Conservation (phyloP, 2,329 filamentous ascomycete species). For the Metarhizium anisopliae region DNA sequence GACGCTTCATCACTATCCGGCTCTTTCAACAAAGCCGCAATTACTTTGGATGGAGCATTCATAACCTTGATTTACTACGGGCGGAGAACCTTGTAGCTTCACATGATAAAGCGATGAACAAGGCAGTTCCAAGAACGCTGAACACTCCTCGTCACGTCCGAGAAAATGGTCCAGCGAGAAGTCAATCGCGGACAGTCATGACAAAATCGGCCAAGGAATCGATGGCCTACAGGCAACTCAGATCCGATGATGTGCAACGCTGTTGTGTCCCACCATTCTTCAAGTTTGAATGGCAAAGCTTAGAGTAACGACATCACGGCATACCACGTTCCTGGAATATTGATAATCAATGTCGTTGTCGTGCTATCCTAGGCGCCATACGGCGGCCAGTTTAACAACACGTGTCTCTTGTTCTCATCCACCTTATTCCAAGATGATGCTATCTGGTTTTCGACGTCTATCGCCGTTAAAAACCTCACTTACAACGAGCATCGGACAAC, state of each 20-base stretch:
- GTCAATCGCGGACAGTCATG: background rate
- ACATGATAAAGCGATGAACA: background rate
- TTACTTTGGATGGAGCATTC: background rate
- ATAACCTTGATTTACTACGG: background rate
- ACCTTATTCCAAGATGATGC: too few species aligned
- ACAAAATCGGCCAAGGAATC: background rate
- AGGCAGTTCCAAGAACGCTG: background rate
- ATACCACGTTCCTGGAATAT: too few species aligned
- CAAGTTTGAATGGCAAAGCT: background rate
- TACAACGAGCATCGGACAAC: too few species aligned
- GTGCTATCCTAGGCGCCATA: too few species aligned
- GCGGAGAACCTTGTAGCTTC: background rate
- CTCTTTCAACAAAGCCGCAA: background rate
- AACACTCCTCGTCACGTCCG: background rate
- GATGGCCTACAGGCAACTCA: background rate
- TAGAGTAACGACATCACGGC: background rate
- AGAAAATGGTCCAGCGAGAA: background rate
- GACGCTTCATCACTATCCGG: too few species aligned
- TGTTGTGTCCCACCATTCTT: background rate
- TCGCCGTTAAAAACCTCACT: too few species aligned
- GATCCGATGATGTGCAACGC: background rate
- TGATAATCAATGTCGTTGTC: too few species aligned
- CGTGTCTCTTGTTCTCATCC: too few species aligned
- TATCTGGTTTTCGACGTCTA: too few species aligned
- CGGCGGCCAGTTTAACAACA: too few species aligned